A percentile compares a stretch with the other conserved stretches of the same genome.
These are phyloP conservation scores for Tylopilus intermedius DNA, from an alignment of 768 basidiomycete genomes.

Conservation along the genomic window DNA sequence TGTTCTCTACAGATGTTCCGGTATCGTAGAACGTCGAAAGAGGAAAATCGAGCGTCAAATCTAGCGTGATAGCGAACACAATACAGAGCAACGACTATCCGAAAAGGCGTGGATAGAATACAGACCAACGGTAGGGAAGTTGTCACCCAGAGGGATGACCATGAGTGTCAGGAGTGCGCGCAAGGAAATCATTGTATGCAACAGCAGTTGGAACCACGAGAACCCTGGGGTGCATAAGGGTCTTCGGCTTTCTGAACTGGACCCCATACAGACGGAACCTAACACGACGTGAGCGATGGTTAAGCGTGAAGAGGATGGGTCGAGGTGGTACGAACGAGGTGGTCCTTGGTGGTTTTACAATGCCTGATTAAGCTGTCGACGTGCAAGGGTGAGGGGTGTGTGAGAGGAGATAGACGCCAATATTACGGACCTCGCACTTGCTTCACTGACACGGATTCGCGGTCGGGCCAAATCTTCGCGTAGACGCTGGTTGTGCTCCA, in stretches of 20 bases:
- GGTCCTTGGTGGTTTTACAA: constrained; percentile 70
- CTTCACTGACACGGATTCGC: constrained; percentile 68
- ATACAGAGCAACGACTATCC: constrained; percentile 5
- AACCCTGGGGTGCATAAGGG: constrained; percentile 75
- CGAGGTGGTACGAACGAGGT: constrained; percentile 43
- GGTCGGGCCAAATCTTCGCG: constrained; percentile 70
- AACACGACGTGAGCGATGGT: constrained; percentile 18
- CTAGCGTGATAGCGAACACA: constrained; percentile 11
- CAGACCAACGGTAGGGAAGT: constrained; percentile 11
- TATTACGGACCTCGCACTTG: constrained; percentile 53
- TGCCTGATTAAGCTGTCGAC: constrained; percentile 59
- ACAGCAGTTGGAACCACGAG: constrained; percentile 50
- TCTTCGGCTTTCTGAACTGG: constrained; percentile 88
- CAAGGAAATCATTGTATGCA: constrained; percentile 45
- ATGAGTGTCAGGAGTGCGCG: background rate
- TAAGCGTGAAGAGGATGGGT: constrained; percentile 1
- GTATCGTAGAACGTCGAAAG: constrained; percentile 10
- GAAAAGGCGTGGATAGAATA: constrained; percentile 11
- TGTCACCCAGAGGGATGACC: background rate
- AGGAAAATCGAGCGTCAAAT: constrained; percentile 1
- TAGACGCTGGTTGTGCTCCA: constrained; percentile 70
- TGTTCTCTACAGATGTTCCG: constrained; percentile 1
- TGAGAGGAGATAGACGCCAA: background rate
- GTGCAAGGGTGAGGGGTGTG: constrained; percentile 3
- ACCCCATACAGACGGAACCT: constrained; percentile 98